Evolutionary conservation across 2,329 filamentous ascomycete species (phyloP).

Genomic region (Trematosphaeria pertusa): DNA sequence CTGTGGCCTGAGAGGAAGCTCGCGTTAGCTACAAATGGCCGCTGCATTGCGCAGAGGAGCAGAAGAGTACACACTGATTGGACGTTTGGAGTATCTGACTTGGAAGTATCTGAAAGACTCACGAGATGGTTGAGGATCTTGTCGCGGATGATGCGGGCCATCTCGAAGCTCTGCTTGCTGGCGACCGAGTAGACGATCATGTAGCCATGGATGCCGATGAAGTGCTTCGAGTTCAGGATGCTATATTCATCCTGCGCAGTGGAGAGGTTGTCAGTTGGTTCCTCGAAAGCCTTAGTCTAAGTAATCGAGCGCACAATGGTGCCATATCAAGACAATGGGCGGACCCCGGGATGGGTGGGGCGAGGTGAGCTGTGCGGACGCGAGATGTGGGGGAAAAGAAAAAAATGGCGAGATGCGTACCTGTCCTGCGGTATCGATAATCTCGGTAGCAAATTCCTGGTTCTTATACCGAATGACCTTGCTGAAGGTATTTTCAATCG

Average conservation of each 20-base stretch:
- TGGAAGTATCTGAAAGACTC: too few relatives aligned
- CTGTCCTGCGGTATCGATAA: slow-evolving; percentile 97
- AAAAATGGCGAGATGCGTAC: slow-evolving; percentile 57
- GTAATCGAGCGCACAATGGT: not conserved
- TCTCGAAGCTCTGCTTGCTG: slow-evolving; percentile 93
- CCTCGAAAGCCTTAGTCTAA: slow-evolving; percentile 15
- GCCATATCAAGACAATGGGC: not conserved
- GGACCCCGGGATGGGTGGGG: slow-evolving; percentile 8
- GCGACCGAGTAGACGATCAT: slow-evolving; percentile 99
- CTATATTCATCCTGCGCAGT: slow-evolving; percentile 87
- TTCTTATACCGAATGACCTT: slow-evolving; percentile 92
- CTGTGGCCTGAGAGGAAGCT: slow-evolving; percentile 71
- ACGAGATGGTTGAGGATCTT: slow-evolving; percentile 98
- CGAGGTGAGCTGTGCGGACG: slow-evolving; percentile 18
- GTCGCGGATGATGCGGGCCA: slow-evolving; percentile 93
- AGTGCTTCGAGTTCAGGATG: slow-evolving; percentile 97
- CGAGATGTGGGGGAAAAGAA: slow-evolving; percentile 22
- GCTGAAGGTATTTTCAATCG: slow-evolving; percentile 98
- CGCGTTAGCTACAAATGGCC: slow-evolving; percentile 21
- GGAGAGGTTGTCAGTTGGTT: slow-evolving; percentile 29
- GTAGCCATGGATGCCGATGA: slow-evolving; percentile 98
- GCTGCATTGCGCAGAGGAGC: too few relatives aligned
- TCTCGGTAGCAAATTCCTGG: slow-evolving; percentile 94
- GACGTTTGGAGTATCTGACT: too few relatives aligned
- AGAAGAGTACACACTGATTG: too few relatives aligned